These are phyloP conservation scores for Penicillium sp. DNA, from an alignment of 2,329 filamentous ascomycete species.

Conservation along the genomic window DNA sequence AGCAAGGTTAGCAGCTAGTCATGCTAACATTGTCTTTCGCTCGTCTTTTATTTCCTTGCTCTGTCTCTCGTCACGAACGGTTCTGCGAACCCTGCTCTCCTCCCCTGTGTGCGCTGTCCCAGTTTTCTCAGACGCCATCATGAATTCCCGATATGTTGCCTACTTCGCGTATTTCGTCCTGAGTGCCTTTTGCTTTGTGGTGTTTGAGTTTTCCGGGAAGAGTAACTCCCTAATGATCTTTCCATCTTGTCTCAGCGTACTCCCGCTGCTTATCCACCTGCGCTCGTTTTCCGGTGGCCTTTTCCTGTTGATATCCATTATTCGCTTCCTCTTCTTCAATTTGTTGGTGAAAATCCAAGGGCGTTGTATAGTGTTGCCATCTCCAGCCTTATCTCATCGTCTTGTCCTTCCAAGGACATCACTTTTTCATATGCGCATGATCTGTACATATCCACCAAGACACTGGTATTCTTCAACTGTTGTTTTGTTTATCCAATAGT, in stretches of 20 bases:
- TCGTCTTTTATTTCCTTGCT: background rate
- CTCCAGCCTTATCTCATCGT: slow-evolving; percentile 1
- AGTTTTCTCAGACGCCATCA: slow-evolving; percentile 4
- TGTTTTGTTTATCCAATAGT: background rate
- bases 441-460: slow-evolving; percentile 17
- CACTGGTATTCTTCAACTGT: background rate
- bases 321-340: slow-evolving; percentile 2
- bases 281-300: slow-evolving; percentile 3
- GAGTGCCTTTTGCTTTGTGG: background rate
- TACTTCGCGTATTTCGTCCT: background rate
- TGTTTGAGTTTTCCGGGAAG: slow-evolving; percentile 6
- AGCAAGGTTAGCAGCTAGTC: slow-evolving; percentile 27
- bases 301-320: slow-evolving; percentile 13
- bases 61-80: slow-evolving; percentile 10
- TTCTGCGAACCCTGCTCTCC: slow-evolving; percentile 12
- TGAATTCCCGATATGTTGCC: slow-evolving; percentile 6
- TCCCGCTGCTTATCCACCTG: background rate
- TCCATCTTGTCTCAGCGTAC: background rate
- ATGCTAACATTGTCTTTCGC: background rate
- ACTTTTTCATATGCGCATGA: slow-evolving; percentile 14
- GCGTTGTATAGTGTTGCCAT: slow-evolving; percentile 7
- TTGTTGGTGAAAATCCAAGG: slow-evolving; percentile 1
- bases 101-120: slow-evolving; percentile 2
- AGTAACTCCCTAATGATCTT: slow-evolving; percentile 5
- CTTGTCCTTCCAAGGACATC: background rate